Evolutionary conservation across 805 yeast species (phyloP).

Genomic region (Pichia pseudocactophila): DNA sequence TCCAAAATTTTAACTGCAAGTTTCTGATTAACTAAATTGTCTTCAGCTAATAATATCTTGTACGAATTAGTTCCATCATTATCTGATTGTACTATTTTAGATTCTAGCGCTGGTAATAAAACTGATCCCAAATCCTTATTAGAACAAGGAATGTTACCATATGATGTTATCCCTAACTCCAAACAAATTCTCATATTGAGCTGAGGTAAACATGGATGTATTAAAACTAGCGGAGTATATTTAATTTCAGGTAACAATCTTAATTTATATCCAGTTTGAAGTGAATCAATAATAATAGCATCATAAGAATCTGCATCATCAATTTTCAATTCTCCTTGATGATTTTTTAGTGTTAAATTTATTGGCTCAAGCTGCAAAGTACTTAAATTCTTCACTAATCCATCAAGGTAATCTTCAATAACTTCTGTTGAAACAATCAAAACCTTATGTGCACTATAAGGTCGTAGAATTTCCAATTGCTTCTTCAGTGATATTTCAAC

Average conservation of each 20-base stretch:
- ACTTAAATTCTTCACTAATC: slow-evolving; percentile 41
- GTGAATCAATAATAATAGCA: slow-evolving; percentile 72
- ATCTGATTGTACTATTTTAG: slow-evolving; percentile 70
- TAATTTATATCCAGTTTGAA: slow-evolving; percentile 63
- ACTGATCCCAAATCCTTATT: slow-evolving; percentile 75
- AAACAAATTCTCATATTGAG: slow-evolving; percentile 74
- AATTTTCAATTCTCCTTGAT: slow-evolving; percentile 45
- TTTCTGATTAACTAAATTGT: slow-evolving; percentile 79
- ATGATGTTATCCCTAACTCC: slow-evolving; percentile 79
- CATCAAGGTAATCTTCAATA: slow-evolving; percentile 38
- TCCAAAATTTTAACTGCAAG: slow-evolving; percentile 78
- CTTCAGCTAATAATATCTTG: slow-evolving; percentile 75
- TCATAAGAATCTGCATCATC: slow-evolving; percentile 57
- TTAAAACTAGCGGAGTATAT: slow-evolving; percentile 73
- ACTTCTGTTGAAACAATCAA: slow-evolving; percentile 63
- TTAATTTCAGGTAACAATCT: slow-evolving; percentile 68
- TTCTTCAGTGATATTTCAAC: slow-evolving; percentile 53
- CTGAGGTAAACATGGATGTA: slow-evolving; percentile 68
- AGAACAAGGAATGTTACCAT: slow-evolving; percentile 84
- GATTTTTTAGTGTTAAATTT: slow-evolving; percentile 38
- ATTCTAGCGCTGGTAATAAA: slow-evolving; percentile 75
- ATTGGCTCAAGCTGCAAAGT: slow-evolving; percentile 52
- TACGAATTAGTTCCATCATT: slow-evolving; percentile 71
- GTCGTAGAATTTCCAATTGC: slow-evolving; percentile 59
- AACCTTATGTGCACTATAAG: slow-evolving; percentile 63